Percentiles rank a stretch among this genome's conserved stretches.
These are phyloP conservation scores for Fusarium pseudonygamai DNA, from an alignment of 2,329 filamentous ascomycete species.

Conservation along the genomic window DNA sequence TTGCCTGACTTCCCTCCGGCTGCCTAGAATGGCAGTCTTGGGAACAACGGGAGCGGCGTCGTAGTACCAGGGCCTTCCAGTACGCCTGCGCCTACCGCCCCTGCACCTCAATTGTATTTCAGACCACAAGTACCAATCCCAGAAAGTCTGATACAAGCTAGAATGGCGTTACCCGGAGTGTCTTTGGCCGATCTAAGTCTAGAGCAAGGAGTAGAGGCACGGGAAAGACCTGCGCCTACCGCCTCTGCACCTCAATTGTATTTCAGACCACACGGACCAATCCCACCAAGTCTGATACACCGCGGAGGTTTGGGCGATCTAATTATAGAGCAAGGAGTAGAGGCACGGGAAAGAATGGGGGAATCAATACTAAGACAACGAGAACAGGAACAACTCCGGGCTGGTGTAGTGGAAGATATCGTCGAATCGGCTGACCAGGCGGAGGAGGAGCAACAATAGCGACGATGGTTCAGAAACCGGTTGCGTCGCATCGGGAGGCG, in stretches of 20 bases:
- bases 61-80: background rate
- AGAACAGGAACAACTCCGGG: background rate
- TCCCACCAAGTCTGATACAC: background rate
- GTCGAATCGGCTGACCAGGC: background rate
- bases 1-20: conserved; percentile 49
- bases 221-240: background rate
- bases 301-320: no score
- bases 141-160: background rate
- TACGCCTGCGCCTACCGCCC: background rate
- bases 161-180: no score
- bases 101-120: background rate
- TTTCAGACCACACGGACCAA: background rate
- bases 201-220: background rate
- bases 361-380: background rate
- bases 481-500: background rate
- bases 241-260: background rate
- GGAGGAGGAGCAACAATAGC: background rate
- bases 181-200: background rate
- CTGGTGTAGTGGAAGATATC: background rate
- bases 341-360: background rate
- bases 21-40: conserved; percentile 8
- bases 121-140: background rate
- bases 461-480: background rate
- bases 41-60: no score
- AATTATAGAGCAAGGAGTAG: background rate